These are phyloP conservation scores for Cryoendolithus antarcticus DNA, from an alignment of 2,329 filamentous ascomycete genomes.

Conservation along the genomic window DNA sequence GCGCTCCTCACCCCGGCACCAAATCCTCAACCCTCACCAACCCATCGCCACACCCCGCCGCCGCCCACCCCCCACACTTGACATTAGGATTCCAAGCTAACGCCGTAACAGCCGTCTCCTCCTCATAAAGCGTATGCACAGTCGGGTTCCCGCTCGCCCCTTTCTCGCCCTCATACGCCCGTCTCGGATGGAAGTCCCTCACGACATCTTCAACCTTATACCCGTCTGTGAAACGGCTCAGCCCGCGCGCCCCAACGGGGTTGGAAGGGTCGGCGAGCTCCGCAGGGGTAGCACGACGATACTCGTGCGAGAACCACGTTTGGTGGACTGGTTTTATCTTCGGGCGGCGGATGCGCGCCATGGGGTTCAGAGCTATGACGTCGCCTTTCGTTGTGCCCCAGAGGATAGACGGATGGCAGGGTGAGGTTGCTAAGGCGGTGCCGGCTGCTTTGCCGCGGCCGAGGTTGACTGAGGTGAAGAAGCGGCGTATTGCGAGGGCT, in stretches of 20 bases:
- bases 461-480: conserved; percentile 33
- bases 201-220: conserved; percentile 22
- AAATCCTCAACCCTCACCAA: conserved; percentile 39
- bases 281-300: conserved; percentile 24
- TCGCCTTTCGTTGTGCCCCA: conserved; percentile 41
- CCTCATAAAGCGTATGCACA: conserved; percentile 32
- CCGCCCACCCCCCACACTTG: conserved; percentile 37
- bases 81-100: conserved; percentile 42
- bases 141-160: too few relatives aligned
- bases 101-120: conserved; percentile 31
- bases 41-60: conserved; percentile 37
- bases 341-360: conserved; percentile 37
- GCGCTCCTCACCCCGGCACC: neutral
- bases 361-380: conserved; percentile 39
- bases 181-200: conserved; percentile 4
- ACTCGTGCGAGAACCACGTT: conserved; percentile 47
- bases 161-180: conserved; percentile 5
- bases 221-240: conserved; percentile 29
- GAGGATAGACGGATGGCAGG: conserved; percentile 43
- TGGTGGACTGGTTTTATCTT: conserved; percentile 42
- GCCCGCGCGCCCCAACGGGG: conserved; percentile 8
- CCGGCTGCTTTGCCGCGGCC: conserved; percentile 26
- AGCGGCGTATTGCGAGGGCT: conserved; percentile 38
- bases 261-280: conserved; percentile 6
- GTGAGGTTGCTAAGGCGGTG: conserved; percentile 34